A percentile compares a stretch with the other conserved stretches of the same genome.
Evolutionary conservation across 306 rosid genomes (phyloP).

Genomic region (Purshia tridentata): DNA sequence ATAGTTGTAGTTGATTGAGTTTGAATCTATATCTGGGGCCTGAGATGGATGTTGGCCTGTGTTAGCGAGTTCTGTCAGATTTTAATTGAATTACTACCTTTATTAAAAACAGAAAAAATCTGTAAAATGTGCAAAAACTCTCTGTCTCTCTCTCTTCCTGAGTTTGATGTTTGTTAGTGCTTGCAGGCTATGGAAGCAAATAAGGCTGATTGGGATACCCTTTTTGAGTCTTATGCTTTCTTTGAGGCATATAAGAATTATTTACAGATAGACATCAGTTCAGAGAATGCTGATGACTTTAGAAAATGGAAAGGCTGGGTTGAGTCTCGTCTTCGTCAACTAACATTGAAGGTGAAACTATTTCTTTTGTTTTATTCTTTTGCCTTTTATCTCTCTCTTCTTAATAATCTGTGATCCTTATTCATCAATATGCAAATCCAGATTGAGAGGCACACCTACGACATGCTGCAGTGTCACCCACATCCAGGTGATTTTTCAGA

Average conservation of each 20-base stretch:
- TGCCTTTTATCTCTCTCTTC: not conserved
- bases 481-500: constrained; percentile 88
- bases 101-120: not conserved
- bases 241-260: constrained; percentile 86
- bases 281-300: constrained; percentile 75
- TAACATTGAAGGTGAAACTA: constrained; percentile 75
- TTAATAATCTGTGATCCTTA: constrained; percentile 7
- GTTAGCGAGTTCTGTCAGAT: not conserved
- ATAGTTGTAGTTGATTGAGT: not conserved
- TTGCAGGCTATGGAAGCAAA: constrained; percentile 78
- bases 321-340: constrained; percentile 93
- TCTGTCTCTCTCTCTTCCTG: not conserved
- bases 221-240: constrained; percentile 82
- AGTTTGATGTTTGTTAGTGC: constrained; percentile 30
- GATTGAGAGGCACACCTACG: constrained; percentile 79
- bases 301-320: constrained; percentile 99
- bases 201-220: constrained; percentile 89
- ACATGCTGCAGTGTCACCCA: constrained; percentile 95
- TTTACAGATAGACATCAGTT: constrained; percentile 75
- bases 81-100: not conserved
- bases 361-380: constrained; percentile 11
- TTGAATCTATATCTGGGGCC: not conserved
- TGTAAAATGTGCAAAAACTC: not conserved
- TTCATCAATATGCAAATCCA: constrained; percentile 34
- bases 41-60: not conserved